Evolutionary conservation across 768 basidiomycete genomes (phyloP).

Genomic region (Agrocybe chaxingu): DNA sequence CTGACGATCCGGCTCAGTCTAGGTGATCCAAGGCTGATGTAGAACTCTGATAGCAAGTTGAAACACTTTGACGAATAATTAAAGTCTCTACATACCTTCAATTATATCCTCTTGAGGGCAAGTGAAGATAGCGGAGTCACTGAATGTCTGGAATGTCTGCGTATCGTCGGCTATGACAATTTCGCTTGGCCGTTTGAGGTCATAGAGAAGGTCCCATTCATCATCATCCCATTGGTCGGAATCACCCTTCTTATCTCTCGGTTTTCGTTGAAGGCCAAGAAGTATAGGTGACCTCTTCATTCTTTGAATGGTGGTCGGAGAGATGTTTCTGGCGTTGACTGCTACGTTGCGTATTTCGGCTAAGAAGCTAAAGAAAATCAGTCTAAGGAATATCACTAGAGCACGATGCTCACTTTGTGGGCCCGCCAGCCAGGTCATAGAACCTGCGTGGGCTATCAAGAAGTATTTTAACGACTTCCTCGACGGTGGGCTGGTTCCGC

Average conservation of each 20-base stretch:
- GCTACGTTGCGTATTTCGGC: slow-evolving; percentile 82
- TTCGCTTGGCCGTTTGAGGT: slow-evolving; percentile 64
- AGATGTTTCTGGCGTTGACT: slow-evolving; percentile 64
- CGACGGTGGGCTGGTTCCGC: slow-evolving; percentile 80
- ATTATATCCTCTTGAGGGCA: slow-evolving; percentile 90
- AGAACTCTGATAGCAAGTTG: slow-evolving; percentile 53
- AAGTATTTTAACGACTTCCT: slow-evolving; percentile 73
- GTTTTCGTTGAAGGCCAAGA: slow-evolving; percentile 66
- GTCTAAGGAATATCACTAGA: background rate
- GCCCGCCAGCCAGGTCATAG: slow-evolving; percentile 66
- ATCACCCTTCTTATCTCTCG: slow-evolving; percentile 29
- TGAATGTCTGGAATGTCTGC: slow-evolving; percentile 76
- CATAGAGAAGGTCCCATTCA: slow-evolving; percentile 70
- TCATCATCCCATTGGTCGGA: slow-evolving; percentile 60
- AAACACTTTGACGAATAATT: background rate
- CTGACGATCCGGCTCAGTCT: slow-evolving; percentile 69
- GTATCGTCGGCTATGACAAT: slow-evolving; percentile 87
- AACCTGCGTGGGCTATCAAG: slow-evolving; percentile 69
- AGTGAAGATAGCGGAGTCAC: slow-evolving; percentile 60
- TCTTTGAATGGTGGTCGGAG: slow-evolving; percentile 45
- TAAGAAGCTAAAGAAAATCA: slow-evolving; percentile 56
- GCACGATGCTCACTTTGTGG: slow-evolving; percentile 50
- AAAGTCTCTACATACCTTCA: slow-evolving; percentile 51
- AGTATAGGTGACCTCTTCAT: slow-evolving; percentile 76
- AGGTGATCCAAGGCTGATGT: slow-evolving; percentile 69